Evolutionary conservation across 176 grass and related monocot species (phyloP), one percentile per base, ranked within the genome.

Genomic region (Cenchrus purpureus): DNA sequence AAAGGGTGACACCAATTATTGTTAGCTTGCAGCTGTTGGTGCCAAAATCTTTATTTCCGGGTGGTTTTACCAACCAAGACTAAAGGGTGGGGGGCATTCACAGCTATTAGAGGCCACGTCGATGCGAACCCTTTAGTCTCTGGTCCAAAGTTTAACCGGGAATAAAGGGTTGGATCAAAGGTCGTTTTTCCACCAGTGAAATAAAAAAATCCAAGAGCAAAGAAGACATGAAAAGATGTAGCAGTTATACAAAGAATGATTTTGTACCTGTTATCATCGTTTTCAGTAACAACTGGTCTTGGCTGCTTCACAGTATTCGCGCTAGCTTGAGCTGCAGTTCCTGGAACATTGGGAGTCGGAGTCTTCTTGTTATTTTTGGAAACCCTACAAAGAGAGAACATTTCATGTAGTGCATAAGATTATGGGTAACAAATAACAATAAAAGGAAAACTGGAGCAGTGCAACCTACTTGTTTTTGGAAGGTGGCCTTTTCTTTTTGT

Each of bases 211-310:
- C 22, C 17, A 25, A 85, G n/a, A 60, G 11, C 44, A 70, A 49
- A 90, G 17, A 85, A 86, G 37, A 42, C 42, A 82, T 73, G 73
- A 50, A 43, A 80, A 67, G 69, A 75, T 75, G 16, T 75, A 50
- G 55, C 64, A 81, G 73, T 13, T 49, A 78, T 57, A 49, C 62
- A 29, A 79, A 78, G 17, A 56, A 28, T 8, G 5, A 50, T 72
- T 83, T 4, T 65, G 44, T 87, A 98, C 96, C 93, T 90, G 75
- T 90, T 91, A 55, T 94, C 91, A 84, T 87, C 78, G 29, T 90
- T 86, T 84, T 91, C 88, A 60, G 86, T 80, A 73, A 81, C 74
- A 69, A 83, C 49, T 70, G 79, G 87, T 68, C 81, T 85, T 78
- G 90, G 87, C 53, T 90, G 89, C 74, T 87, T 93, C 13, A 66